Evolutionary conservation across 2,329 filamentous ascomycete genomes (phyloP), one percentile per base, ranked within the genome.

Genomic region (Talaromyces sp.): DNA sequence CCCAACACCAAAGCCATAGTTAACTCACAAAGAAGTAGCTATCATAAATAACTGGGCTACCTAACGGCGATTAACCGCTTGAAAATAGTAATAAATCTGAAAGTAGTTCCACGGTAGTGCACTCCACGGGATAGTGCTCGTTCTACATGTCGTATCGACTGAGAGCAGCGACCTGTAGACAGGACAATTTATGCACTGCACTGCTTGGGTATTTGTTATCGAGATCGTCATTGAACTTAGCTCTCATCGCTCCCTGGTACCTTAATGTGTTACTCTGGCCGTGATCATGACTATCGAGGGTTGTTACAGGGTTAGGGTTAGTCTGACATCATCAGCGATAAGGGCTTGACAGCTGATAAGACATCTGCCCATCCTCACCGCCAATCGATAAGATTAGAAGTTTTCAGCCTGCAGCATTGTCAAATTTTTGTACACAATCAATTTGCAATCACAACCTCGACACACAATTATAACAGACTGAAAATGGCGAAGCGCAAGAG

Each of bases 401-500:
- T 39, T 56, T 56, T 56, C 31, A 48, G 33, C 33, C 25, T 37
- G 21, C 31, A n/a, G 8, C 13, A 19, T 25, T 19, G 10, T 48
- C 45, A 21, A 46, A 46, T 6, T 48, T n/a, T 48, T 35, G 45
- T 19, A 28, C 45, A 48, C 45, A 15, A 8, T 48, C 45, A 35
- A 11, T 4, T 19, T 4, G 3, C n/a, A 13, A 33, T n/a, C 25
- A 33, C 45, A n/a, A 35, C 45, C 9, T 48, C 19, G 5, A 17
- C 4, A n/a, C 19, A 10, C 22, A n/a, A n/a, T 5, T 9, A 28
- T n/a, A 1, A 22, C 11, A 25, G 9, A 25, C 22, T 22, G 63
- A 76, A 60, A 59, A 81, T 81, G 80, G 76, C 70, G 19, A 82
- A 82, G 65, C 74, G 78, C 64, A 81, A 81, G 66, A 75, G 78